phyloP scores from a whole-genome alignment of 352 stramenopile species.

The Pythium guiyangense region DNA sequence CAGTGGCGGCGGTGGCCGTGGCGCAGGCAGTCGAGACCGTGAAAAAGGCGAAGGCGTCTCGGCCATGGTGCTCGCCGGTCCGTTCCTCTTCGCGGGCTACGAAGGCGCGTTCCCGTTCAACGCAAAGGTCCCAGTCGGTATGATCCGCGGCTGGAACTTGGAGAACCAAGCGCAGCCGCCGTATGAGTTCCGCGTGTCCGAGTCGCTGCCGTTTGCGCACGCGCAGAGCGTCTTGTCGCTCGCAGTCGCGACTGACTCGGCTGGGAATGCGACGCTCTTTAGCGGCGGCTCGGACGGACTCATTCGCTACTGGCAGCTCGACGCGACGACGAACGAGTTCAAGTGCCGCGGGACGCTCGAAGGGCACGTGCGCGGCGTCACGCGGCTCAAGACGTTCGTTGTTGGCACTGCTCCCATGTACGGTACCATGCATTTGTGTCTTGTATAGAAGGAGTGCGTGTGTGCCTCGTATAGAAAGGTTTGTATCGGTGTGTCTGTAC shows the following conservation, averaged over 20 bases:
- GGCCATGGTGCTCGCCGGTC: slow-evolving; percentile 62
- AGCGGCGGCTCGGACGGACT: slow-evolving; percentile 68
- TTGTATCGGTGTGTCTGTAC: too few species aligned
- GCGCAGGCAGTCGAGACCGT: slow-evolving; percentile 8
- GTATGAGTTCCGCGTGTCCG: slow-evolving; percentile 60
- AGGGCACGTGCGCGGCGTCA: slow-evolving; percentile 74
- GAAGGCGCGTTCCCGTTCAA: slow-evolving; percentile 60
- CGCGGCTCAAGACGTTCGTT: slow-evolving; percentile 78
- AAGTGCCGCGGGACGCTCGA: slow-evolving; percentile 73
- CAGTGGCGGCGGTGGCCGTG: slow-evolving; percentile 13
- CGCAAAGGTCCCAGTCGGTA: slow-evolving; percentile 54
- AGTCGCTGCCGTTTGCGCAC: slow-evolving; percentile 73
- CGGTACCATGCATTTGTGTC: slow-evolving; percentile 12
- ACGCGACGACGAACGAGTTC: slow-evolving; percentile 62
- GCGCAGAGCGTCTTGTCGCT: slow-evolving; percentile 70
- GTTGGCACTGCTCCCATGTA: slow-evolving; percentile 52
- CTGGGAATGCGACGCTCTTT: slow-evolving; percentile 68
- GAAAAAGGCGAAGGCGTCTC: slow-evolving; percentile 51
- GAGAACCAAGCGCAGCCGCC: slow-evolving; percentile 58
- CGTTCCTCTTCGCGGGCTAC: slow-evolving; percentile 81
- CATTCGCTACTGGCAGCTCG: slow-evolving; percentile 82
- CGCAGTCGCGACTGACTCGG: slow-evolving; percentile 56
- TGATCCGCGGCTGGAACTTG: slow-evolving; percentile 80
- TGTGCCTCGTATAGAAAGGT: too few species aligned
- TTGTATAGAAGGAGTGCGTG: too few species aligned